Conservation (phyloP, 345 rosid species). For the Pistacia atlantica region DNA sequence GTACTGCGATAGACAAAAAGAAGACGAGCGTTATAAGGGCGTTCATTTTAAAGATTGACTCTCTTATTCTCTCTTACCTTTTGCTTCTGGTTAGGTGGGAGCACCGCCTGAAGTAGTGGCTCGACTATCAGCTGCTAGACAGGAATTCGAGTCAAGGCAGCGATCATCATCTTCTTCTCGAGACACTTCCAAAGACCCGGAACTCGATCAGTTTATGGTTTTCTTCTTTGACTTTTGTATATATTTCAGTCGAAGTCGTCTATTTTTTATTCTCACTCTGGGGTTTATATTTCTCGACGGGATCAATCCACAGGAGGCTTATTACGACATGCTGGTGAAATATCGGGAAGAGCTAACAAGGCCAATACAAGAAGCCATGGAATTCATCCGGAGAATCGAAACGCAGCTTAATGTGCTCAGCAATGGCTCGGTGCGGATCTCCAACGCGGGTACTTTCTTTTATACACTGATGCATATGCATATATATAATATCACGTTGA, state of each 20-base stretch:
- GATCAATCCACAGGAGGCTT: conserved; percentile 69
- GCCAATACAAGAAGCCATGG: conserved; percentile 98
- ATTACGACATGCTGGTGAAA: conserved; percentile 91
- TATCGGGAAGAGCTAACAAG: conserved; percentile 89
- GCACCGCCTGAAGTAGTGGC: conserved; percentile 90
- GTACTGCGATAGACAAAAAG: not conserved
- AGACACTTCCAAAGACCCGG: conserved; percentile 74
- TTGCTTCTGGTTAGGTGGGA: conserved; percentile 62
- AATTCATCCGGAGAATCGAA: conserved; percentile 95
- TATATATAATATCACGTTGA: not conserved
- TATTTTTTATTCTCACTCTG: conserved; percentile 7
- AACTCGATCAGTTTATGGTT: conserved; percentile 98
- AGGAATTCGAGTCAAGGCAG: conserved; percentile 77
- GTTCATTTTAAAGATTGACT: not conserved
- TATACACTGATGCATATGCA: not conserved
- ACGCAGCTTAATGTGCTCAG: conserved; percentile 78
- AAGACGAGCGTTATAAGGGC: not conserved
- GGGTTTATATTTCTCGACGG: conserved; percentile 3
- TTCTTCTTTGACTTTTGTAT: not conserved
- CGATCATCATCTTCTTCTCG: conserved; percentile 44
- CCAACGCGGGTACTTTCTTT: conserved; percentile 63
- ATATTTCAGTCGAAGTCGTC: not conserved
- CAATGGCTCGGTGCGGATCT: conserved; percentile 73
- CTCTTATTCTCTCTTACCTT: conserved; percentile 5
- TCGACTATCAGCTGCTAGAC: conserved; percentile 64